These are phyloP conservation scores for Thermothielavioides terrestris DNA, from an alignment of 495 filamentous ascomycete species.

Conservation along the genomic window DNA sequence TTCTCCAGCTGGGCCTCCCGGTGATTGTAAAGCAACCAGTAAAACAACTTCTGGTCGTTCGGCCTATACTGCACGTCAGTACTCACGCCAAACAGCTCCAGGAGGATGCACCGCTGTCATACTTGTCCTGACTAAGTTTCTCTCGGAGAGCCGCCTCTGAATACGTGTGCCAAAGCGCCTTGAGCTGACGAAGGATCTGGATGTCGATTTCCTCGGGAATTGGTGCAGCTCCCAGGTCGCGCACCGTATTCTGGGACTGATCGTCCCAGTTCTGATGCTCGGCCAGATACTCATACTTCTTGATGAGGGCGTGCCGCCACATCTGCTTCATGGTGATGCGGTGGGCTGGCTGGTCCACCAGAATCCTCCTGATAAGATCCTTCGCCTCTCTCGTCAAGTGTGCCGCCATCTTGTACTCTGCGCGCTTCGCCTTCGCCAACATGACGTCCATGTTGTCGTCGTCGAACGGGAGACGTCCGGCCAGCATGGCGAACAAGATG, in stretches of 20 bases:
- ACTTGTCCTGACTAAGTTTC: slow-evolving; percentile 60
- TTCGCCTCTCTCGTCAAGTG: slow-evolving; percentile 61
- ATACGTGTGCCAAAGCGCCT: slow-evolving; percentile 79
- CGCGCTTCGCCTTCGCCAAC: slow-evolving; percentile 58
- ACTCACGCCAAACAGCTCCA: background rate
- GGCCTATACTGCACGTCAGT: slow-evolving; percentile 41
- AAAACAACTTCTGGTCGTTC: slow-evolving; percentile 88
- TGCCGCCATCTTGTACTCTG: slow-evolving; percentile 61
- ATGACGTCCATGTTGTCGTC: slow-evolving; percentile 50
- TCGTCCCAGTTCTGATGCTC: slow-evolving; percentile 33
- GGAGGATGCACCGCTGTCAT: slow-evolving; percentile 20
- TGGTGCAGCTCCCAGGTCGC: slow-evolving; percentile 24
- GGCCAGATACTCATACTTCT: slow-evolving; percentile 65
- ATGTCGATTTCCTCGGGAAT: slow-evolving; percentile 50
- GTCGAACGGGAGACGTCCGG: slow-evolving; percentile 75
- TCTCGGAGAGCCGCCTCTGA: slow-evolving; percentile 60
- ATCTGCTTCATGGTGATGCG: slow-evolving; percentile 71
- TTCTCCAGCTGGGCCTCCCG: slow-evolving; percentile 76
- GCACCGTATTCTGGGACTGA: slow-evolving; percentile 13
- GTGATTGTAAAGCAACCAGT: slow-evolving; percentile 72
- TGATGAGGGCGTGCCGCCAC: slow-evolving; percentile 74
- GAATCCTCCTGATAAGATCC: slow-evolving; percentile 66
- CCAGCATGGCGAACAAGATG: slow-evolving; percentile 76
- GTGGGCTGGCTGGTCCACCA: slow-evolving; percentile 62
- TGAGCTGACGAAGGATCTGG: slow-evolving; percentile 73